Evolutionary conservation across 495 filamentous ascomycete species (phyloP), one percentile per base, ranked within the genome.

Genomic region (Schizothecium vesticola): DNA sequence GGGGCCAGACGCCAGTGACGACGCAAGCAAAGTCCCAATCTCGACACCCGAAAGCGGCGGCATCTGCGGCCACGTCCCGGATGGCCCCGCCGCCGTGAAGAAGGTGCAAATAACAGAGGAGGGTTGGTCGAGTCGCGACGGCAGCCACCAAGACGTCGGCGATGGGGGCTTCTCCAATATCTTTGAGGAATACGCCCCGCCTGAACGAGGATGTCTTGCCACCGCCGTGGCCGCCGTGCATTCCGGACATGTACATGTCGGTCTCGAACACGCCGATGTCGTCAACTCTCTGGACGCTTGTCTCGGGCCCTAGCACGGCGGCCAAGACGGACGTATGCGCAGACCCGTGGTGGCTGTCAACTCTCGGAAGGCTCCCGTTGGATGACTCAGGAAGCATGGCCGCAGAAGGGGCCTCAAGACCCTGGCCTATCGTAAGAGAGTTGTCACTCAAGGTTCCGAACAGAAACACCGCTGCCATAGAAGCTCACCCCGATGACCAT

Each of bases 11-110:
- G 56, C 86, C 86, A n/a, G 87, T 89, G 64, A 90, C 67, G 24
- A 89, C 85, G 66, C 87, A 89, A 65, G 88, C 87, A 80, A 84
- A 89, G 61, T 84, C 80, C 87, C 86, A 90, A 75, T 86, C 80
- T 79, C 87, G 83, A 78, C 83, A 88, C 63, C 88, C 87, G 66
- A 89, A 90, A 69, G 87, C 87, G 73, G 83, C 84, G 67, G 79
- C 79, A 73, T 85, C 74, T 28, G 80, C 68, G 16, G 76, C 72
- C 36, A 86, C 73, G 64, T 87, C 80, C 63, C 72, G 26, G 58
- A 88, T 74, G 13, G 83, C 83, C 72, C 83, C 85, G 36, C 86
- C 86, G 70, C 87, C 87, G 64, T 88, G 87, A 22, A 89, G 75
- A 56, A 90, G 77, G 83, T 90, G 87, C 64, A 89, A 75, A 78